Conservation (phyloP, 306 rosid genomes). For the Quercus variabilis region DNA sequence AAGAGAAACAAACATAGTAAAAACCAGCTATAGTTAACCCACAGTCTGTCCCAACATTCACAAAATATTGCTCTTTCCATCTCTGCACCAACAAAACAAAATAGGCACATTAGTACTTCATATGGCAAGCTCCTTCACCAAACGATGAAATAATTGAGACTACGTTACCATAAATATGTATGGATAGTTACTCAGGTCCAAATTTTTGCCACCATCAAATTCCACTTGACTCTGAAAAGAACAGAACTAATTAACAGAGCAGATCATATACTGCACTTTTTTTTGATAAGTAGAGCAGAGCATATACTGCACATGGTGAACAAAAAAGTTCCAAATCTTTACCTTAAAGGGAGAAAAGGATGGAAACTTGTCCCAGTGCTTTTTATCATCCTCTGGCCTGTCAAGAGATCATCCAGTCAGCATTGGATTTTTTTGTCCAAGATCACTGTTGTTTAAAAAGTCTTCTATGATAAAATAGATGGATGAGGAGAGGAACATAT, state of each 20-base stretch:
- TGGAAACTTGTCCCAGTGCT: constrained; percentile 91
- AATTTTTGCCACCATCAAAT: constrained; percentile 85
- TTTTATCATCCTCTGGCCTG: constrained; percentile 83
- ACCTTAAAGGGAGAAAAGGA: constrained; percentile 74
- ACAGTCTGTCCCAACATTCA: constrained; percentile 92
- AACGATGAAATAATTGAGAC: neutral
- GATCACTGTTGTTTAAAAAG: constrained; percentile 17
- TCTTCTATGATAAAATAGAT: neutral
- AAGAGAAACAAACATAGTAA: constrained; percentile 92
- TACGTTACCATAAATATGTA: constrained; percentile 75
- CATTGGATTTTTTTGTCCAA: neutral
- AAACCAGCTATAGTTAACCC: constrained; percentile 96
- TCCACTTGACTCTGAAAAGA: constrained; percentile 61
- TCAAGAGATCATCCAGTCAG: neutral
- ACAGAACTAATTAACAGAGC: neutral
- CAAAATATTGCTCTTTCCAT: constrained; percentile 98
- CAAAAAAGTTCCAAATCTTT: constrained; percentile 15
- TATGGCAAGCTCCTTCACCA: neutral
- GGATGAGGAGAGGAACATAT: constrained; percentile 43
- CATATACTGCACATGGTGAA: neutral
- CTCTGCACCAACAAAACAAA: constrained; percentile 55
- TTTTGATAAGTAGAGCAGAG: too few relatives aligned
- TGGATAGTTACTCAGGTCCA: constrained; percentile 72
- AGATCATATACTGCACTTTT: neutral
- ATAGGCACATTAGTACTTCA: neutral